A percentile compares a stretch with the other conserved stretches of the same genome.
These are phyloP conservation scores for Aureobasidium sp. DNA, from an alignment of 2,329 filamentous ascomycete genomes.

Conservation along the genomic window DNA sequence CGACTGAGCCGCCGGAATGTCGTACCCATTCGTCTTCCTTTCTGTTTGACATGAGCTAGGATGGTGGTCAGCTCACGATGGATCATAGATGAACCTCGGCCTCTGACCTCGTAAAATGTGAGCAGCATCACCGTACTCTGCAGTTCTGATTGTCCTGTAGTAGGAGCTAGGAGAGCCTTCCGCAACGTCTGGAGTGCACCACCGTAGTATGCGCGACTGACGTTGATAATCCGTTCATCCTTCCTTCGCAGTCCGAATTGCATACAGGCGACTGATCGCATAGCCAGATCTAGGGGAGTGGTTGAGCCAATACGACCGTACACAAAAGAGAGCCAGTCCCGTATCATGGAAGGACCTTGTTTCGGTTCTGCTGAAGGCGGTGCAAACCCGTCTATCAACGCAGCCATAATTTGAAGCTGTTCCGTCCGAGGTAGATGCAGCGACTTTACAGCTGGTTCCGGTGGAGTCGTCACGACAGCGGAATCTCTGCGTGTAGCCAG, in stretches of 20 bases:
- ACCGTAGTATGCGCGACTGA: constrained; percentile 3
- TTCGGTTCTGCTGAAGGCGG: neutral
- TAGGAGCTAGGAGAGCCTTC: neutral
- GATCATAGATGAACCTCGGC: neutral
- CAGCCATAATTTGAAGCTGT: constrained; percentile 5
- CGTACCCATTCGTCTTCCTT: constrained; percentile 12
- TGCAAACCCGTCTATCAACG: constrained; percentile 9
- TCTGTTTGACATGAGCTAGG: constrained; percentile 7
- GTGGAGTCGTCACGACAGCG: neutral
- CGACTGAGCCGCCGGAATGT: constrained; percentile 6
- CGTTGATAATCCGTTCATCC: neutral
- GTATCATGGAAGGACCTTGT: neutral
- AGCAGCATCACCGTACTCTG: constrained; percentile 14
- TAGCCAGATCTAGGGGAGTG: constrained; percentile 3
- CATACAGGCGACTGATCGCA: constrained; percentile 13
- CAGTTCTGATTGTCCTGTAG: neutral
- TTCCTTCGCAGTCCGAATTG: neutral
- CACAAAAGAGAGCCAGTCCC: constrained; percentile 8
- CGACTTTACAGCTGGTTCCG: neutral
- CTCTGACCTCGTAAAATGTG: constrained; percentile 8
- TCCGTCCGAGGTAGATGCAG: neutral
- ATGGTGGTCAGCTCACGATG: neutral
- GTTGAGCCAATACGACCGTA: neutral
- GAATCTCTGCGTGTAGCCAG: neutral
- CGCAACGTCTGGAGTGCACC: constrained; percentile 5